phyloP scores from a whole-genome alignment of 164 flowering plant species.

The Hamamelis virginiana region DNA sequence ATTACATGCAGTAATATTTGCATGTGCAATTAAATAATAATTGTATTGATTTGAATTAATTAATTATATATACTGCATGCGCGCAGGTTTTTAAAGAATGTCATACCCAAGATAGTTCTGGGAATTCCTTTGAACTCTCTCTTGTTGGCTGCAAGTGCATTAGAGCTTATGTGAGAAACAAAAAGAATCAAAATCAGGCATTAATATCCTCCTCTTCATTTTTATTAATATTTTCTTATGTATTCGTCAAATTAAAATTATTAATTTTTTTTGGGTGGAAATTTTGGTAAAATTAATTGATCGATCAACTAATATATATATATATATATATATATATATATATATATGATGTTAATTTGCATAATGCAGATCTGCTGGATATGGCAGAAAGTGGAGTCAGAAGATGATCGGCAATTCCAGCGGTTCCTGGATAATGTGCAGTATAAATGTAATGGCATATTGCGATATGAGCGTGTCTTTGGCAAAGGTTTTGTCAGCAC shows the following conservation, averaged over 20 bases:
- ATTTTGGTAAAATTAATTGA: background rate
- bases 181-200: constrained; percentile 91
- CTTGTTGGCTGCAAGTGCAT: constrained; percentile 80
- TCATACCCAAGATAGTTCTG: constrained; percentile 42
- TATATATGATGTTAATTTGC: background rate
- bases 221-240: background rate
- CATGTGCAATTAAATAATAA: no score
- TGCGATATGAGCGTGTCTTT: constrained; percentile 94
- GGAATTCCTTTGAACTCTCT: constrained; percentile 74
- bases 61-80: no score
- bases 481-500: constrained; percentile 96
- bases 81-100: constrained; percentile 92
- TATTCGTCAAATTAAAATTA: no score
- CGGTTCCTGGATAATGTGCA: constrained; percentile 87
- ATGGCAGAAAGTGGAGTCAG: constrained; percentile 76
- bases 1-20: no score
- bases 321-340: no score
- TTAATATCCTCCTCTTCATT: background rate
- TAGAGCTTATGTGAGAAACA: constrained; percentile 84
- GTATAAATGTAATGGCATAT: constrained; percentile 74
- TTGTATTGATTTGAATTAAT: no score
- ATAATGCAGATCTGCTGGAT: constrained; percentile 89
- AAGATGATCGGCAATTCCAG: constrained; percentile 79
- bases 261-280: no score
- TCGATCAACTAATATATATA: no score